Base-by-base conservation (phyloP, 352 stramenopile genomes). In the Phytophthora lateralis region DNA sequence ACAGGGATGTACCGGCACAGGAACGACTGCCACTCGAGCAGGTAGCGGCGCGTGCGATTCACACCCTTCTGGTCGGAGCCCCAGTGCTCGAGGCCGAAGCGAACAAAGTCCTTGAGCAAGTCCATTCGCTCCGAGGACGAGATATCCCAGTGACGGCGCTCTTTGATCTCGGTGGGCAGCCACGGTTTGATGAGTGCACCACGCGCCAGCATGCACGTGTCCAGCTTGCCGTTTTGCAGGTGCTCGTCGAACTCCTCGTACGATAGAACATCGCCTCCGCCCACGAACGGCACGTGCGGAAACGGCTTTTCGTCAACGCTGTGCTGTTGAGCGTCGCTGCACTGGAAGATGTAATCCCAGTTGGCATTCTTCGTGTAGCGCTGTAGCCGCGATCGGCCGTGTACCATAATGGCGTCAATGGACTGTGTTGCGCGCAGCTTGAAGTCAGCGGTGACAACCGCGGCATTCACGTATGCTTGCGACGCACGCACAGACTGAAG, bases 1-100 rank as follows among this genome's bases (percentile, higher is more conserved):
- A 99, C 92, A 29, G 98, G 98, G 52, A 99, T 97, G 85, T 99
- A 99, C 51, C 97, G 86, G 63, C 85, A 97, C 21, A 98, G 74
- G 68, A 99, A 99, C 14, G 95, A 99, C 46, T 99, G 82, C 97
- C 97, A 99, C 73, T 99, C 98, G 60, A 99, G 86, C 38, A 99
- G 67, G 73, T 99, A 99, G 2, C 98, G 87, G 3, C 98, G 87
- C 51, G 97, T 99, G 47, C 91, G 95, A 71, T 99, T 98, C 53
- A 99, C 93, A 21, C 98, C 98, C 75, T 98, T 97, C 52, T 98
- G 87, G 75, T 99, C 98, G 21, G 85, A 97, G 3, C 98, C 98
- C 97, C 97, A 99, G 80, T 99, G 97, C 64, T 99, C 97, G 21
- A 99, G 73, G 11, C 98, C 98, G 71, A 98, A 99, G 20, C 89